Base-by-base conservation (phyloP, 2,329 filamentous ascomycete species). In the Magnaporthiopsis incrustans region DNA sequence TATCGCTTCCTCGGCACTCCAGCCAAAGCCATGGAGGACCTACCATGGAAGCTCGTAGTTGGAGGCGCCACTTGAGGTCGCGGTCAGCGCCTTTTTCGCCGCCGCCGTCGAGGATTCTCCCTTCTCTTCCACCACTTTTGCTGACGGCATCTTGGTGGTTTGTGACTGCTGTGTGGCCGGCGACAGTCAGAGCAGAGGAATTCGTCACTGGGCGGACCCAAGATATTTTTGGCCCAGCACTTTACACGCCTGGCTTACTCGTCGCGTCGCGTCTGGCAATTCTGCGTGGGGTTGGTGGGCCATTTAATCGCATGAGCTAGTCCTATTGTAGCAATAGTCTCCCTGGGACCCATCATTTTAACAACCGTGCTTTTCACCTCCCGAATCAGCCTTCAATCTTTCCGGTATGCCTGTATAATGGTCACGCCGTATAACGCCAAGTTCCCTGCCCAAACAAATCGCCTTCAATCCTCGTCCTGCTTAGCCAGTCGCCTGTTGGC, bases 1-100 rank as follows among this genome's bases (percentile, higher is more conserved):
- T 30, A 10, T 32, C 44, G 57, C 26, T 58, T 32, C 30, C 32
- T 27, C 60, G 26, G 32, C 4, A 25, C 3, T 8, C 22, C 22
- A 25, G 44, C 22, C 18, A 6, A 11, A 14, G 44, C 30, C 14
- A 12, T n/a, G n/a, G n/a, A n/a, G 14, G 50, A 64, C 73, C 65
- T 79, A 92, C 90, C 90, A 95, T 77, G 91, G 91, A 64, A 95
- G 80, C 75, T 95, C 91, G 70, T 92, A 93, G 68, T 79, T 85
- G 12, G 79, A 67, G 26, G 77, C 76, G 60, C 80, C 82, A 68
- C 81, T 85, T 4, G 82, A 74, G 30, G 78, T 79, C 6, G 80
- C 74, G 26, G 79, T 79, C 58, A 85, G 71, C 2, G 79, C 81
- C 69, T 84, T 83, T 70, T 86, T 88, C 59, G 81, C 78, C 27